phyloP scores from a whole-genome alignment of 2,329 filamentous ascomycete genomes.

The Fusarium keratoplasticum region DNA sequence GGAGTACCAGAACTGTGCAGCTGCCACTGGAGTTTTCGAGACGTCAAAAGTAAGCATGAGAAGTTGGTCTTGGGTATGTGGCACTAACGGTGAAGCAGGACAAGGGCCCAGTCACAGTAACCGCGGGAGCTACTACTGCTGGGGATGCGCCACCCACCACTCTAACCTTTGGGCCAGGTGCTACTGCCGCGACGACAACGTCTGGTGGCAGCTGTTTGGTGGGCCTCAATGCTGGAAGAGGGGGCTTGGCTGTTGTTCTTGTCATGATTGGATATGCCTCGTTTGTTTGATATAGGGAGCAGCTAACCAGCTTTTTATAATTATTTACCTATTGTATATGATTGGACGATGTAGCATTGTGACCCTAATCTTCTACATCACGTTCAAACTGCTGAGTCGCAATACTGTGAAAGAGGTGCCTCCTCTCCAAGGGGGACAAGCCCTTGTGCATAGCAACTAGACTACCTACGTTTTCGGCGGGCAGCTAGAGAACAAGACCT shows the following conservation, averaged over 20 bases:
- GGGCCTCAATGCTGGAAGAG: not conserved
- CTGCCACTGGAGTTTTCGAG: not conserved
- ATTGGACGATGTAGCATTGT: not conserved
- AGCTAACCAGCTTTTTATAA: not conserved
- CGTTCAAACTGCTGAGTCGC: not conserved
- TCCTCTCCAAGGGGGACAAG: not conserved
- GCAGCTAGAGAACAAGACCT: not conserved
- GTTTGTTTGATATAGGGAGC: not conserved
- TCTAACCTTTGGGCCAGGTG: not conserved
- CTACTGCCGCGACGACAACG: not conserved
- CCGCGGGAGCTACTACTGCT: not conserved
- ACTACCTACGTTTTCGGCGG: too few relatives aligned
- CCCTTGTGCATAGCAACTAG: too few relatives aligned
- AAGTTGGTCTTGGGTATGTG: not conserved
- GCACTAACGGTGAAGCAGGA: not conserved
- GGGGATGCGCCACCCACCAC: not conserved
- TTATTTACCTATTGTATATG: not conserved
- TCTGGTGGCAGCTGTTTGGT: not conserved
- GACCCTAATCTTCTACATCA: too few relatives aligned
- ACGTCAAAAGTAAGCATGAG: not conserved
- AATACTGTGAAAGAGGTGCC: not conserved
- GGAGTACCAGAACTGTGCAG: conserved; percentile 22
- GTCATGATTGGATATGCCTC: not conserved
- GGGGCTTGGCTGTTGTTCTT: not conserved
- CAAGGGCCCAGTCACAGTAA: not conserved